Base-by-base conservation (phyloP, 129 eudicot genomes). In the Logfia minima region DNA sequence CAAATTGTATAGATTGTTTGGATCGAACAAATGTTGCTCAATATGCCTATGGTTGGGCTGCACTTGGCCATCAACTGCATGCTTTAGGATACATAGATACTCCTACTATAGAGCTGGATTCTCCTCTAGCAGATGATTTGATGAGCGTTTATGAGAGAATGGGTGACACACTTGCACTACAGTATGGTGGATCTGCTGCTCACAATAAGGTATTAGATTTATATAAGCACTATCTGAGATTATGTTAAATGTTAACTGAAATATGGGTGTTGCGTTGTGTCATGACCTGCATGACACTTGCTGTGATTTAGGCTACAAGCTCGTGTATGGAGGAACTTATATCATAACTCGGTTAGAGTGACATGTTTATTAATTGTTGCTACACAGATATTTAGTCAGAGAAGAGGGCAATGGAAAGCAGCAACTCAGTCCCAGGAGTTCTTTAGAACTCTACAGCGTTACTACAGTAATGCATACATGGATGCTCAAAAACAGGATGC, bases 111-210 rank as follows among this genome's bases (percentile, higher is more conserved):
- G 90, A 83, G 75, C 81, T 89, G 70, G 92, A 95, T 77, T 87
- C 91, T 75, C 78, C 86, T 70, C 84, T 91, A 82, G 94, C 94
- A 11, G 86, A 89, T 77, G 84, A 85, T 70, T 80, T 95, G 63
- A 95, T 95, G 99, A 83, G 76, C 68, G 72, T 82, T 66, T 95
- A 95, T 77, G 97, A 95, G 87, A 90, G 81, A 64, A 95, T 95
- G 99, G 99, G 99, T 22, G 97, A 95, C 84, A 91, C 94, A 31
- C 92, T 95, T 83, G 96, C 99, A 37, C 75, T 91, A 34, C 99
- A 95, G 34, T 95, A 95, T 69, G 96, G 99, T 62, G 99, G 99
- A 68, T 95, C 99, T 81, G 97, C 97, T 37, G 99, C 99, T 66
- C 99, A 95, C 77, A 95, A 95, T 84, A 95, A 95, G 99, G 99